Base-by-base conservation (phyloP, 306 rosid genomes). In the Sicyos edulis region DNA sequence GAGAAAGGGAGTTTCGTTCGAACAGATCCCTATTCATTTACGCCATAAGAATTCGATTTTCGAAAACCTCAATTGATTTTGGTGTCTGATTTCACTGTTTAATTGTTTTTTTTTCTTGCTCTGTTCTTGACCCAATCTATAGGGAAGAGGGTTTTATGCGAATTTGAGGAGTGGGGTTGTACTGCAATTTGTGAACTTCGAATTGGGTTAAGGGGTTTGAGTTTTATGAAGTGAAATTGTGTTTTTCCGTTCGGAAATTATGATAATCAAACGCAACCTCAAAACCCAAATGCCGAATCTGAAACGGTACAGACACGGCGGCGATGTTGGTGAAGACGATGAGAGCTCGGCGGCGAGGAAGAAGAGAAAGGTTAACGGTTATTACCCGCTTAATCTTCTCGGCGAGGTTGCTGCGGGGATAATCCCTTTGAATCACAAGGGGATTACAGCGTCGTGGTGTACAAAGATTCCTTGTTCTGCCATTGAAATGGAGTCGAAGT, bases 251-350 rank as follows among this genome's bases (percentile, higher is more conserved):
- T 69, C 24, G 5, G 62, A 9, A 17, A 72, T 29, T 69, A 95
- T 95, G 99, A 95, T 95, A 76, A 91, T 95, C 85, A 95, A 95
- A 85, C 86, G 93, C 77, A 87, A 87, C 78, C 72, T 91, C 82
- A 95, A 95, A 89, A 82, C 95, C 81, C 91, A 88, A 95, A 95
- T 95, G 97, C 99, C 97, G 92, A 84, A 88, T 83, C 77, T 91
- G 87, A 95, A 91, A 85, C 87, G 99, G 78, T 76, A 89, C 81
- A 95, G 75, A 82, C 78, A 78, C 78, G 77, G 80, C 53, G 96
- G 85, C 81, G 79, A 89, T 56, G 83, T 81, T 15, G 96, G 89
- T 2, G 95, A 91, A 24, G 89, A 83, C 45, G 96, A 95, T 14
- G 96, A 91, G 6, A 80, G 71, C 75, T 86, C 88, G 0, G 77